phyloP scores from a whole-genome alignment of 2,329 filamentous ascomycete genomes.

The Tolypocladium pustulatum region DNA sequence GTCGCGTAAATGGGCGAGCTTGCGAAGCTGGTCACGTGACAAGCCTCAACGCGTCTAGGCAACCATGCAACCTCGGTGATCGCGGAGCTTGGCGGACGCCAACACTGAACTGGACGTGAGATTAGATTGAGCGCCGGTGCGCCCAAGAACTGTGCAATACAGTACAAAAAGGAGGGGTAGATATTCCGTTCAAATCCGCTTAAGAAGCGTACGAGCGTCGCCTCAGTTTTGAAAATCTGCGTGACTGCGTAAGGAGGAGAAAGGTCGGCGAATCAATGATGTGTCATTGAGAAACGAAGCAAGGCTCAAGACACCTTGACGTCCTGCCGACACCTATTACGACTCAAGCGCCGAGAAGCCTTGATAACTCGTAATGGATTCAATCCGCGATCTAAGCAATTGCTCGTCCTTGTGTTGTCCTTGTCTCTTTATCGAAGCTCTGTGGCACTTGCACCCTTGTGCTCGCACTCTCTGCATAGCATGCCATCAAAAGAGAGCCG shows the following conservation, averaged over 20 bases:
- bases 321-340: neutral
- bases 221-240: neutral
- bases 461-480: neutral
- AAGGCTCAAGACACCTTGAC: neutral
- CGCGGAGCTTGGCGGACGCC: neutral
- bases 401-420: neutral
- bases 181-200: no score
- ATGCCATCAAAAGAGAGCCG: neutral
- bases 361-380: neutral
- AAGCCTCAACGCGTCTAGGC: constrained; percentile 11
- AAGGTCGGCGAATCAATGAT: neutral
- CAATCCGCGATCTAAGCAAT: neutral
- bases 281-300: neutral
- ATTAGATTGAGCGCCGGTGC: neutral
- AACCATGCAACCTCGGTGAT: neutral
- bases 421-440: neutral
- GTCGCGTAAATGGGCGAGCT: constrained; percentile 30
- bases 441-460: neutral
- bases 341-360: neutral
- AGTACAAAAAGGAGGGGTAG: no score
- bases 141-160: neutral
- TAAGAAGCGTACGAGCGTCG: neutral
- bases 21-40: constrained; percentile 24
- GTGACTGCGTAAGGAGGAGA: neutral
- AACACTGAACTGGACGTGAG: neutral